Conservation (phyloP, 2,329 filamentous ascomycete genomes). For the Ophiostoma ulmi region DNA sequence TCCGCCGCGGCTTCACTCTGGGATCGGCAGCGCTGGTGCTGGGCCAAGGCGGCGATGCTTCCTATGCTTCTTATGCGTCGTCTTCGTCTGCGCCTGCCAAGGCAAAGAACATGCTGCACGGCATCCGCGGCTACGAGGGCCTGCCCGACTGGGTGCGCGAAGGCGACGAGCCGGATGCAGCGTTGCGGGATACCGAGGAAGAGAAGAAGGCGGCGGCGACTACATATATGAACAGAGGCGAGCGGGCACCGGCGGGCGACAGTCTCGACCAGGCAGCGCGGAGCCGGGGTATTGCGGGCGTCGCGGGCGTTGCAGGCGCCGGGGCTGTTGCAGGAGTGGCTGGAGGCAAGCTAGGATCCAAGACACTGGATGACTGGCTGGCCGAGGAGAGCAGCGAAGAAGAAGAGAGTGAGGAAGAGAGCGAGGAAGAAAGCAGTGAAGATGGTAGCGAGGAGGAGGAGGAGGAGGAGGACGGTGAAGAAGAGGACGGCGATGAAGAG, state of each 20-base stretch:
- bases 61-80: too few relatives aligned
- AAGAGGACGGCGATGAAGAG: slow-evolving; percentile 21
- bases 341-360: slow-evolving; percentile 52
- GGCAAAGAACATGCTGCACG: slow-evolving; percentile 32
- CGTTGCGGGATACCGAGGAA: slow-evolving; percentile 58
- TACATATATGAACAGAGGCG: neutral
- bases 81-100: slow-evolving; percentile 30
- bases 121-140: slow-evolving; percentile 70
- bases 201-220: slow-evolving; percentile 28
- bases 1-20: slow-evolving; percentile 68
- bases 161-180: slow-evolving; percentile 73
- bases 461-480: slow-evolving; percentile 43
- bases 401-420: slow-evolving; percentile 48
- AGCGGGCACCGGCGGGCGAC: slow-evolving; percentile 54
- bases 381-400: slow-evolving; percentile 53
- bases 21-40: slow-evolving; percentile 84
- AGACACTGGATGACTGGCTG: slow-evolving; percentile 90
- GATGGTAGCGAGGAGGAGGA: slow-evolving; percentile 44
- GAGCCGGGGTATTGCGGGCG: slow-evolving; percentile 1
- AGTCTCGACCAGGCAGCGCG: slow-evolving; percentile 55
- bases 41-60: slow-evolving; percentile 56
- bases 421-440: slow-evolving; percentile 45
- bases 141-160: slow-evolving; percentile 80
- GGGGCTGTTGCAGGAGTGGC: slow-evolving; percentile 35
- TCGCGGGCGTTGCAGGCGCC: slow-evolving; percentile 25